Conservation (phyloP, 495 filamentous ascomycete species). For the Clavariopsis aquatica region DNA sequence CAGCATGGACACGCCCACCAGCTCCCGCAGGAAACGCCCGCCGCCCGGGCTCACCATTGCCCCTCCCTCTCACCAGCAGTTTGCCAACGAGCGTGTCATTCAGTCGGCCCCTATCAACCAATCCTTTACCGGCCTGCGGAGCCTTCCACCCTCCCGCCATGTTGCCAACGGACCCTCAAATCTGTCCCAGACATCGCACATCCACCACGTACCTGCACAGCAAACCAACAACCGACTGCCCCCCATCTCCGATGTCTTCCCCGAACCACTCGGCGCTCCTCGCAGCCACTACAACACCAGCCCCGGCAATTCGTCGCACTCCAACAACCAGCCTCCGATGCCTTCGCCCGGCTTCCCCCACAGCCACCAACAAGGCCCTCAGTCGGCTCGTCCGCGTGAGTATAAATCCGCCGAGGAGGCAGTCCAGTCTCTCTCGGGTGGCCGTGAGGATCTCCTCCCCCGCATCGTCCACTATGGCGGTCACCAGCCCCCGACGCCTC, state of each 20-base stretch:
- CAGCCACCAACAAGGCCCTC: constrained; percentile 49
- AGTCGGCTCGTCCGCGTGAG: constrained; percentile 65
- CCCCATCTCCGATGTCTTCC: constrained; percentile 92
- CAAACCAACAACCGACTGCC: constrained; percentile 92
- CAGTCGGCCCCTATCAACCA: constrained; percentile 96
- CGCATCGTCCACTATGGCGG: constrained; percentile 94
- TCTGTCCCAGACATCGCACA: constrained; percentile 82
- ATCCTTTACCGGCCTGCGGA: constrained; percentile 82
- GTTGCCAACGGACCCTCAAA: constrained; percentile 82
- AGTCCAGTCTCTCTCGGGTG: constrained; percentile 83
- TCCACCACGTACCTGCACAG: constrained; percentile 84
- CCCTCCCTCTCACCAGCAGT: constrained; percentile 93
- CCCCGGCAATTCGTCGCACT: constrained; percentile 66
- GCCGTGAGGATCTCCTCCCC: constrained; percentile 85
- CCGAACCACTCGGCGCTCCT: constrained; percentile 70
- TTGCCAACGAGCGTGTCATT: constrained; percentile 92
- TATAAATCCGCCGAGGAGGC: constrained; percentile 96
- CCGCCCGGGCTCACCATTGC: constrained; percentile 92
- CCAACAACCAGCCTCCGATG: constrained; percentile 65
- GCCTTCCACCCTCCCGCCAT: constrained; percentile 78
- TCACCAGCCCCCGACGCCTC: constrained; percentile 87
- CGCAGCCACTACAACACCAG: constrained; percentile 49
- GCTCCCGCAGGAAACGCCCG: constrained; percentile 69
- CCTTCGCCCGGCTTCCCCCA: constrained; percentile 71
- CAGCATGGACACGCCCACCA: constrained; percentile 62